Percentiles rank a stretch among this genome's conserved stretches.
These are phyloP conservation scores for Colletotrichum sublineola DNA, from an alignment of 2,329 filamentous ascomycete species.

Conservation along the genomic window DNA sequence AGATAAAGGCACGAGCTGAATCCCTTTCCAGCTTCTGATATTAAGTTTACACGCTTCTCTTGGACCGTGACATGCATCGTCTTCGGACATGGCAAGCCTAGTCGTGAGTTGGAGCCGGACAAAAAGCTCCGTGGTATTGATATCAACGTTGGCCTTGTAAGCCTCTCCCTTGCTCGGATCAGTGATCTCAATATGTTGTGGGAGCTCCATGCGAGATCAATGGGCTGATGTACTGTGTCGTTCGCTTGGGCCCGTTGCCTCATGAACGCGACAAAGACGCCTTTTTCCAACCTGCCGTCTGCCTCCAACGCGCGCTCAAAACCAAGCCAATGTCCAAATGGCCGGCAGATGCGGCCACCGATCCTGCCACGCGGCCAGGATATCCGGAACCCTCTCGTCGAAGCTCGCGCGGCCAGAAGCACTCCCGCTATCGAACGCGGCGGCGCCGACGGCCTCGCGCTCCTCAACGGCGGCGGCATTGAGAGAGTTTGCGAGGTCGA, in stretches of 20 bases:
- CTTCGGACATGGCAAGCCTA: background rate
- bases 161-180: too few relatives aligned
- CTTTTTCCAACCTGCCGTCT: background rate
- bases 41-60: background rate
- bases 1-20: background rate
- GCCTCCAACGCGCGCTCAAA: slow-evolving; percentile 62
- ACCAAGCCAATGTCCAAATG: slow-evolving; percentile 95
- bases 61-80: background rate
- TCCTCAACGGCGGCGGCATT: slow-evolving; percentile 87
- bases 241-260: too few relatives aligned
- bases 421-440: slow-evolving; percentile 77
- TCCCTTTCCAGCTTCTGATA: background rate
- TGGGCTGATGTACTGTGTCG: background rate
- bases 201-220: background rate
- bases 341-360: slow-evolving; percentile 92
- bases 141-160: background rate
- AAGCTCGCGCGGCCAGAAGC: slow-evolving; percentile 80
- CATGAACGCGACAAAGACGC: too few relatives aligned
- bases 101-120: background rate
- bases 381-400: slow-evolving; percentile 92
- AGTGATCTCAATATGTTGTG: background rate
- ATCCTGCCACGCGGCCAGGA: slow-evolving; percentile 94
- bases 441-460: slow-evolving; percentile 72
- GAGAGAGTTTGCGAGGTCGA: slow-evolving; percentile 88
- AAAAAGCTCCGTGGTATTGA: background rate